phyloP scores from a whole-genome alignment of 257 asterid species.

The Forsythia suspensa region DNA sequence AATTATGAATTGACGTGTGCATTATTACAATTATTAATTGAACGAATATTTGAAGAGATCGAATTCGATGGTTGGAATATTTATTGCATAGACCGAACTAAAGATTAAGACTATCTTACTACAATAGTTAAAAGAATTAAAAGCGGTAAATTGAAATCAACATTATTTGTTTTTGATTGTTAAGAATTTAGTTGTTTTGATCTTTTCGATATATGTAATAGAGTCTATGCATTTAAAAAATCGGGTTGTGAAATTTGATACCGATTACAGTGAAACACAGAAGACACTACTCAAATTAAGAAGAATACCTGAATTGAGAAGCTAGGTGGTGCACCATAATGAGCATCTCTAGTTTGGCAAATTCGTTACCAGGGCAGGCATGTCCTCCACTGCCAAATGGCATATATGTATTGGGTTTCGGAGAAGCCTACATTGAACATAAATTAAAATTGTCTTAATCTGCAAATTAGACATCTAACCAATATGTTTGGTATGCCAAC shows the following conservation, averaged over 20 bases:
- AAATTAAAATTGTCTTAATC: background rate
- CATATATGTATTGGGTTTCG: slow-evolving; percentile 73
- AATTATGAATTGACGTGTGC: background rate
- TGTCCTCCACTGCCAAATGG: slow-evolving; percentile 92
- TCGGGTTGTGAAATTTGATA: background rate
- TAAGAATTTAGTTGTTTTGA: too few relatives aligned
- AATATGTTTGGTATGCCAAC: background rate
- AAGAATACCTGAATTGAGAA: slow-evolving; percentile 62
- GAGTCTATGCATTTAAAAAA: too few relatives aligned
- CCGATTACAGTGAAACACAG: background rate
- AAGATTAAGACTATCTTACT: background rate
- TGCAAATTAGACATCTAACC: background rate
- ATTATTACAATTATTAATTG: background rate
- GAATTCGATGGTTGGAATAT: too few relatives aligned
- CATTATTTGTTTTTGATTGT: too few relatives aligned
- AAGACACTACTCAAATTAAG: background rate
- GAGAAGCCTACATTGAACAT: slow-evolving; percentile 41
- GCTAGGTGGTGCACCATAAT: slow-evolving; percentile 72
- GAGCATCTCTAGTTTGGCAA: slow-evolving; percentile 83
- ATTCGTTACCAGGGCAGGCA: slow-evolving; percentile 91
- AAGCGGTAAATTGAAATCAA: too few relatives aligned
- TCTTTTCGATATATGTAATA: too few relatives aligned
- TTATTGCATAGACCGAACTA: background rate
- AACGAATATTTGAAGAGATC: too few relatives aligned
- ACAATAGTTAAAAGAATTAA: too few relatives aligned